phyloP scores from a whole-genome alignment of 805 yeast genomes.

The Candida glaebosa region DNA sequence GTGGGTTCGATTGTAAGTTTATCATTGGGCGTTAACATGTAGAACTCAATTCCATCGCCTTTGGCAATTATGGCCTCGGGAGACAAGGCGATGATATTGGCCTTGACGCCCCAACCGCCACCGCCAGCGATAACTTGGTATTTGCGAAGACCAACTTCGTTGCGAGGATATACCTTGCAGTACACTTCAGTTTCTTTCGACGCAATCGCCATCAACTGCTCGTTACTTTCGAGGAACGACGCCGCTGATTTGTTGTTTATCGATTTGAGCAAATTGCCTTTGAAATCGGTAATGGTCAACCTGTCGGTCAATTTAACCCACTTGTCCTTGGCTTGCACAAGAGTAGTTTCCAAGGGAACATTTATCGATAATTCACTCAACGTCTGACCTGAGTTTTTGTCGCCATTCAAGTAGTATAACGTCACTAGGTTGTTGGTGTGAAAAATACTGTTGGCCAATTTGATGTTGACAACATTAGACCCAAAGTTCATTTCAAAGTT shows the following conservation, averaged over 20 bases:
- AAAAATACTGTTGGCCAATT: constrained; percentile 40
- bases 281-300: constrained; percentile 44
- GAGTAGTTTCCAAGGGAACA: constrained; percentile 16
- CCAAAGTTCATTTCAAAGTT: constrained; percentile 18
- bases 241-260: constrained; percentile 59
- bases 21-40: constrained; percentile 39
- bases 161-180: constrained; percentile 24
- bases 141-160: constrained; percentile 17
- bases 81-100: constrained; percentile 62
- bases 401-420: constrained; percentile 22
- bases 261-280: constrained; percentile 57
- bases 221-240: constrained; percentile 46
- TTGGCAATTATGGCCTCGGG: constrained; percentile 45
- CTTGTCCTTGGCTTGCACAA: constrained; percentile 17
- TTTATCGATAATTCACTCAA: constrained; percentile 23
- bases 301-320: constrained; percentile 33
- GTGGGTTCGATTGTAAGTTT: constrained; percentile 14
- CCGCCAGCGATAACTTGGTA: constrained; percentile 69
- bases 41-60: constrained; percentile 50
- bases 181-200: constrained; percentile 44
- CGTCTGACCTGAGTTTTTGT: constrained; percentile 26
- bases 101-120: constrained; percentile 72
- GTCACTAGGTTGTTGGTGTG: constrained; percentile 32
- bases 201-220: constrained; percentile 31
- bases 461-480: constrained; percentile 15